Base-by-base conservation (phyloP, 2,329 filamentous ascomycete species). In the Byssoonygena ceratinophila region DNA sequence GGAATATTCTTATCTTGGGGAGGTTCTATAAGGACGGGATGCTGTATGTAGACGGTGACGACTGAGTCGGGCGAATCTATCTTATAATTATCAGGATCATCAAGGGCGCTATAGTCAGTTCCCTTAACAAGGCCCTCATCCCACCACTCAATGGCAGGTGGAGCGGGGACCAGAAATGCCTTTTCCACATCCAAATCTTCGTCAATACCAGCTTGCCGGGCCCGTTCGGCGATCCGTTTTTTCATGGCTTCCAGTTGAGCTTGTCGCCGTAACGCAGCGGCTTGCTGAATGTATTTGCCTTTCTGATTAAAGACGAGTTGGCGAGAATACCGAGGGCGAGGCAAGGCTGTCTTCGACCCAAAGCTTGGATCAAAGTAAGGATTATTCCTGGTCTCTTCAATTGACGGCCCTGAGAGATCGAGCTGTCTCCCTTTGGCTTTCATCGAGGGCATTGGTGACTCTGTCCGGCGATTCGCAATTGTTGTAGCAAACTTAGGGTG, bases 221-320 rank as follows among this genome's bases (percentile, higher is more conserved):
- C 85, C 60, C 88, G 83, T 59, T 85, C 85, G 1, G 91, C 91
- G 59, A 98, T 94, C 52, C 85, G 80, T 73, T 85, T 90, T 71
- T 97, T 97, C 82, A 98, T 91, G 57, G 84, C 84, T 73, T 98
- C 94, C 25, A 98, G 75, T 47, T 85, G 84, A 39, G 85, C 88
- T 70, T 96, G 90, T 55, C 88, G 81, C 57, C 92, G 83, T 49
- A 96, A 73, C 53, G 90, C 90, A 66, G 87, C 91, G 6, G 87
- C 92, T 70, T 97, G 91, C 58, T 89, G 84, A 55, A 97, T 95
- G 64, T 95, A 97, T 76, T 97, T 97, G 50, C 92, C 92, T 68
- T 94, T 94, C 60, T 90, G 83, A 62, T 96, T 95, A 74, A 98
- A 97, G 11, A 88, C 73, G 16, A 98, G 76, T 58, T 87, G 82